Percentiles rank a stretch among this genome's conserved stretches.
Evolutionary conservation across 169 alveolate species (phyloP).

Genomic region (Cyclospora cayetanensis): DNA sequence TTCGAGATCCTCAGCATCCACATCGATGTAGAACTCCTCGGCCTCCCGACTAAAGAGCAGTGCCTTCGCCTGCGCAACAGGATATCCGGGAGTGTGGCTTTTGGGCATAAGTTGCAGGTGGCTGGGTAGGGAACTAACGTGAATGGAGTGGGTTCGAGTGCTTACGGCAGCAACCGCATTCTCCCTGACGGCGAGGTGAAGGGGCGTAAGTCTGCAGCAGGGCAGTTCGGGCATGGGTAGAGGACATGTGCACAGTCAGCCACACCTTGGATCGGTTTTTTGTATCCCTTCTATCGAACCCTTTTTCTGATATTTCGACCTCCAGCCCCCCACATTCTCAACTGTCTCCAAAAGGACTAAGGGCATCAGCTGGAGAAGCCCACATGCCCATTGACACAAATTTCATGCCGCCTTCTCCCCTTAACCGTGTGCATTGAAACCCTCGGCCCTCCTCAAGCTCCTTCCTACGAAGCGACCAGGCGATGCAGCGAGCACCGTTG

Average conservation of each 20-base stretch:
- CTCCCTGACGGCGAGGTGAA: conserved; percentile 56
- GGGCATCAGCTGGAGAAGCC: no score
- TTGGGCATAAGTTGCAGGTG: not conserved
- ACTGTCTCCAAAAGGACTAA: no score
- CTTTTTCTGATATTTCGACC: no score
- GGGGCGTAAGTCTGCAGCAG: conserved; percentile 41
- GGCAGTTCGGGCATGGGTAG: not conserved
- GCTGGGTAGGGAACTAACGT: not conserved
- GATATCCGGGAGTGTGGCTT: not conserved
- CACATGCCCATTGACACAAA: no score
- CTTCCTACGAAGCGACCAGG: no score
- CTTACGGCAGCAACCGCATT: conserved; percentile 52
- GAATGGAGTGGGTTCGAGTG: not conserved
- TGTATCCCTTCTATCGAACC: no score
- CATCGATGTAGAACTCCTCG: not conserved
- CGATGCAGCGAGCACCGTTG: no score
- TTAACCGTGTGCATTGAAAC: no score
- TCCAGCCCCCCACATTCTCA: no score
- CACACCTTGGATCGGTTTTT: no score
- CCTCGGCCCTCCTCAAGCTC: no score
- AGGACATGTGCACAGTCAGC: not conserved
- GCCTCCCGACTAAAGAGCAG: conserved; percentile 40
- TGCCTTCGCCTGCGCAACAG: conserved; percentile 3
- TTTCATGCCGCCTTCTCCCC: no score
- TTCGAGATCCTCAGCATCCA: conserved; percentile 37